Base-by-base conservation (phyloP, 768 basidiomycete species). In the Mycena maculata region DNA sequence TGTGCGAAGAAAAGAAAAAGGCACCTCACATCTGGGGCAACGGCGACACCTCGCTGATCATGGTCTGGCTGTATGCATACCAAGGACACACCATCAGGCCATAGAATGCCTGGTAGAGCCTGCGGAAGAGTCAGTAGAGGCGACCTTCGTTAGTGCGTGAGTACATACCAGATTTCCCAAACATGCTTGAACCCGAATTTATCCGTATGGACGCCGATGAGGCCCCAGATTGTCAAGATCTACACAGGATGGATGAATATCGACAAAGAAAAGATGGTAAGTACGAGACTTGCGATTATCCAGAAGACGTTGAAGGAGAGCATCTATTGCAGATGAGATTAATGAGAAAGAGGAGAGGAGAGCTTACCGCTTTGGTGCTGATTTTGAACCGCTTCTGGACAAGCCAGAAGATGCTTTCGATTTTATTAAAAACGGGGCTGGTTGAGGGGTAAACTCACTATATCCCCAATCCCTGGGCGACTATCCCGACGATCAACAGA, bases 31-130 rank as follows among this genome's bases (percentile, higher is more conserved):
- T 92, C 78, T 91, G 92, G 36, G 88, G 86, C 58, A 88, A 76
- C 41, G 89, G 90, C 42, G 88, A 90, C 28, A 93, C 91, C 70
- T 93, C 90, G 75, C 87, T 90, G 65, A 93, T 93, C 92, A 93
- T 90, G 1, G 90, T 92, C 76, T 92, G 90, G 74, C 91, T 91
- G 73, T 92, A 92, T 47, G 91, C 90, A 74, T 92, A 92, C 90
- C 91, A 92, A 4, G 91, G 91, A 70, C 91, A 92, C 4, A 91
- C 89, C 85, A 91, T 83, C 30, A 93, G 77, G 18, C 90, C 91
- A 71, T 89, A 92, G 73, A 86, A 90, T 13, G 83, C 89, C 71
- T 91, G 90, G 72, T 90, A 92, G 31, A 87, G 67, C 90, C 90
- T 91, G 60, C 1, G 39, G 22, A 45, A 47, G 28, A n/a, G n/a